A percentile compares a stretch with the other conserved stretches of the same genome.
Conservation (phyloP, 2,329 filamentous ascomycete species). For the Aspergillus glaucus region DNA sequence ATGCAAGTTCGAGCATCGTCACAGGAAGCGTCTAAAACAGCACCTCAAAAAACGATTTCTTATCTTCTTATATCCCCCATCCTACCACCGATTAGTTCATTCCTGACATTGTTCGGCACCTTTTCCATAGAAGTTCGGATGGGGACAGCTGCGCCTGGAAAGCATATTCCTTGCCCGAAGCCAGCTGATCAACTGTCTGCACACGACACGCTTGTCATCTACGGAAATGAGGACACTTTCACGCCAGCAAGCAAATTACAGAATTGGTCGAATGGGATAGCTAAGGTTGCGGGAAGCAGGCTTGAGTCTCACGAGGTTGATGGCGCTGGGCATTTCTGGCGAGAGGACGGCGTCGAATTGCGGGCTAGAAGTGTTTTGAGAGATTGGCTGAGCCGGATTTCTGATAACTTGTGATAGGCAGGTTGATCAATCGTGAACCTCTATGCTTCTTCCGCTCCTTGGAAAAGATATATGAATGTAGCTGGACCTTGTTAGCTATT, state of each 20-base stretch:
- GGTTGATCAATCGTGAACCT: too few relatives aligned
- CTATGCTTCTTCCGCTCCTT: too few relatives aligned
- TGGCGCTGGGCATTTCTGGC: slow-evolving; percentile 59
- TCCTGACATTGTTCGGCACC: slow-evolving; percentile 57
- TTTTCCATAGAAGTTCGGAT: slow-evolving; percentile 28
- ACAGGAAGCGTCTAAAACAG: slow-evolving; percentile 8
- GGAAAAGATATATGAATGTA: too few relatives aligned
- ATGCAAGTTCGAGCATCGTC: slow-evolving; percentile 6
- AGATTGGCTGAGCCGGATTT: slow-evolving; percentile 31
- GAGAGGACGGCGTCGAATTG: slow-evolving; percentile 46
- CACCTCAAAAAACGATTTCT: slow-evolving; percentile 24
- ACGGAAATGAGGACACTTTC: slow-evolving; percentile 70
- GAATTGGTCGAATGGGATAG: slow-evolving; percentile 57
- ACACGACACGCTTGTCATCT: slow-evolving; percentile 62
- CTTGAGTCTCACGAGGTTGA: slow-evolving; percentile 47
- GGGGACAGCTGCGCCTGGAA: slow-evolving; percentile 20
- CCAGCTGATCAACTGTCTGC: slow-evolving; percentile 51
- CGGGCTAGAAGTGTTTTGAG: slow-evolving; percentile 35
- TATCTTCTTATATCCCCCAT: slow-evolving; percentile 63
- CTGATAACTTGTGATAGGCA: slow-evolving; percentile 2
- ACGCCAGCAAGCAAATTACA: slow-evolving; percentile 59
- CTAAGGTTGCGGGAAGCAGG: slow-evolving; percentile 35
- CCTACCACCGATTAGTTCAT: slow-evolving; percentile 47
- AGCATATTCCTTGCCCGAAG: slow-evolving; percentile 28
- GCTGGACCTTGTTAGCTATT: too few relatives aligned